Percentiles rank a stretch among this genome's conserved stretches.
Conservation (phyloP, 805 yeast species). For the Yamadazyma ubonensis region DNA sequence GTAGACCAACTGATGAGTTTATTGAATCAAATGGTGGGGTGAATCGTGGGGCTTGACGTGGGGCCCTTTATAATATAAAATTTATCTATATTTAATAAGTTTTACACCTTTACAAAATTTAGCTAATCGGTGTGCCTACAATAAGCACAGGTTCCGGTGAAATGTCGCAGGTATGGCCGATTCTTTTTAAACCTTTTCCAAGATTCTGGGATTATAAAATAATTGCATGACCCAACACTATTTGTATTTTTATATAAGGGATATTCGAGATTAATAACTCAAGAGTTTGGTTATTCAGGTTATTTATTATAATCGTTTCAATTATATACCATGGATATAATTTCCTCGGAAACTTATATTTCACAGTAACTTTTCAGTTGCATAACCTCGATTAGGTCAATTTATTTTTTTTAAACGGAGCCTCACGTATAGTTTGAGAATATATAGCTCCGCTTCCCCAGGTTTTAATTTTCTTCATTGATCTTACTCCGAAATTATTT, state of each 20-base stretch:
- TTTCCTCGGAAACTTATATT: not conserved
- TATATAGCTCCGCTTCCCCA: conserved; percentile 8
- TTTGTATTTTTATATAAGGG: too few relatives aligned
- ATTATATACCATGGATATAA: not conserved
- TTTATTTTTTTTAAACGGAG: not conserved
- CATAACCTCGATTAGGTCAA: not conserved
- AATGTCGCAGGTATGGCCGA: not conserved
- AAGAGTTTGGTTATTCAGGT: too few relatives aligned
- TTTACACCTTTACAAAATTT: too few relatives aligned
- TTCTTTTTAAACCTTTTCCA: not conserved
- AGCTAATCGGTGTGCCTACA: too few relatives aligned
- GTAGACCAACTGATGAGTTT: not conserved
- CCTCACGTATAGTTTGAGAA: not conserved
- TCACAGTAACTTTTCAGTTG: not conserved
- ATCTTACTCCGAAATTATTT: not conserved
- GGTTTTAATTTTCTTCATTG: not conserved
- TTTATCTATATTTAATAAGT: too few relatives aligned
- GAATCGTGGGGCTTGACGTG: not conserved
- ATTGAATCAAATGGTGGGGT: not conserved
- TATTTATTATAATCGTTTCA: too few relatives aligned
- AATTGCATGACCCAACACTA: not conserved
- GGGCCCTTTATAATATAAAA: too few relatives aligned
- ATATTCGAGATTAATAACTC: too few relatives aligned
- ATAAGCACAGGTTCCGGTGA: not conserved
- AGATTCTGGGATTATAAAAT: too few relatives aligned